phyloP scores from a whole-genome alignment of 495 filamentous ascomycete species.

The Penicillium pulvis region DNA sequence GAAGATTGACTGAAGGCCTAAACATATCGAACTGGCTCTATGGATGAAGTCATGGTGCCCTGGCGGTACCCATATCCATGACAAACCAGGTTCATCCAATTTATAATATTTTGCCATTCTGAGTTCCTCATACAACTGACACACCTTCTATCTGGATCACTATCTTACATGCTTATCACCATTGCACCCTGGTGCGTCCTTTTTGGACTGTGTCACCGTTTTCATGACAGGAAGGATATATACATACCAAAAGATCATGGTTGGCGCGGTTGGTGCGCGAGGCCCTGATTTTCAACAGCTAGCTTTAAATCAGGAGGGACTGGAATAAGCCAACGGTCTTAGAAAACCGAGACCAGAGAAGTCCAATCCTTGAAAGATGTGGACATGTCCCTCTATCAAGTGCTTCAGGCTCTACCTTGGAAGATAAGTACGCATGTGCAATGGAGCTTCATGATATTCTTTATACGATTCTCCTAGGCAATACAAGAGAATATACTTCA shows the following conservation, averaged over 20 bases:
- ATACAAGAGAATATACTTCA: slow-evolving; percentile 3
- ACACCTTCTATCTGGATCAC: too few species aligned
- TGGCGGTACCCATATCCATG: not conserved
- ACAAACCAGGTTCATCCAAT: not conserved
- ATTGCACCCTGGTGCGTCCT: too few species aligned
- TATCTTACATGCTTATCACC: too few species aligned
- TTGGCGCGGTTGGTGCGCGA: too few species aligned
- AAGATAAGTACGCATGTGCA: not conserved
- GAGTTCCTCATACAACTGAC: not conserved
- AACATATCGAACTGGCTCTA: not conserved
- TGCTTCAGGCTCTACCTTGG: not conserved
- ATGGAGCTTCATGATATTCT: not conserved
- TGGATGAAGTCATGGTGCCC: not conserved
- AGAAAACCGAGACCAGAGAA: too few species aligned
- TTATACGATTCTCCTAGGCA: not conserved
- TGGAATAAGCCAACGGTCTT: too few species aligned
- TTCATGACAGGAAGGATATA: too few species aligned
- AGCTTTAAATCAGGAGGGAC: too few species aligned
- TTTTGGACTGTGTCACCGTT: too few species aligned
- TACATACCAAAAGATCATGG: too few species aligned
- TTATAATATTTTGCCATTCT: not conserved
- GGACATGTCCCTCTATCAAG: not conserved
- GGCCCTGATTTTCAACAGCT: too few species aligned
- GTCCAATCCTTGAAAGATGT: too few species aligned
- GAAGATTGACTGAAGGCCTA: slow-evolving; percentile 49